Evolutionary conservation across 1,284 basidiomycete species (phyloP).

Genomic region (Ceratobasidium sp.): DNA sequence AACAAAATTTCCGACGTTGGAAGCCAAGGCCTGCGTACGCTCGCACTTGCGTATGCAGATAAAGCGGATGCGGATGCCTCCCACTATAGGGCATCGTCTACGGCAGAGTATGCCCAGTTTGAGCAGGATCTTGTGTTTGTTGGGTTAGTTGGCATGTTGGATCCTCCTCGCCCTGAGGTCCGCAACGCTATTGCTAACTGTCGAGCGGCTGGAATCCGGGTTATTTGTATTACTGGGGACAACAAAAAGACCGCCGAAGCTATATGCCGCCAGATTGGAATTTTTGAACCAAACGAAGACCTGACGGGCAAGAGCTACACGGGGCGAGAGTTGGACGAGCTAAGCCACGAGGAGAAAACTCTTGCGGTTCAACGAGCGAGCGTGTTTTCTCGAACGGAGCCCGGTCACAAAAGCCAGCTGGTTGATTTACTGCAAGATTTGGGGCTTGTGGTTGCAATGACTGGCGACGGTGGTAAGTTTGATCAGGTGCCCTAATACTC

Average conservation of each 20-base stretch:
- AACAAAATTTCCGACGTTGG: slow-evolving; percentile 78
- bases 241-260: slow-evolving; percentile 98
- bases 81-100: slow-evolving; percentile 84
- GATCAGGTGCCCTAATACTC: not conserved
- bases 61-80: slow-evolving; percentile 80
- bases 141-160: slow-evolving; percentile 96
- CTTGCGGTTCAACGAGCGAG: slow-evolving; percentile 88
- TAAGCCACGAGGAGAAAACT: slow-evolving; percentile 85
- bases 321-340: slow-evolving; percentile 89
- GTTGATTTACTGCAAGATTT: slow-evolving; percentile 95
- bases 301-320: slow-evolving; percentile 94
- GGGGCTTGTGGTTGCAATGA: slow-evolving; percentile 97
- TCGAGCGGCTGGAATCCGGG: slow-evolving; percentile 92
- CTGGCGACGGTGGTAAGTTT: slow-evolving; percentile 48
- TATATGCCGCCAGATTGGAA: slow-evolving; percentile 95
- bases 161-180: slow-evolving; percentile 97
- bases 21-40: slow-evolving; percentile 85
- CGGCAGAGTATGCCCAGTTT: slow-evolving; percentile 88
- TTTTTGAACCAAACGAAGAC: slow-evolving; percentile 88
- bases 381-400: slow-evolving; percentile 95
- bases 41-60: slow-evolving; percentile 91
- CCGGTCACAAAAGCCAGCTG: slow-evolving; percentile 94
- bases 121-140: slow-evolving; percentile 94
- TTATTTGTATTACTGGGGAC: slow-evolving; percentile 98
- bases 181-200: slow-evolving; percentile 90